These are phyloP conservation scores for Tolypocladium endophyticum DNA, from an alignment of 2,329 filamentous ascomycete species.

Conservation along the genomic window DNA sequence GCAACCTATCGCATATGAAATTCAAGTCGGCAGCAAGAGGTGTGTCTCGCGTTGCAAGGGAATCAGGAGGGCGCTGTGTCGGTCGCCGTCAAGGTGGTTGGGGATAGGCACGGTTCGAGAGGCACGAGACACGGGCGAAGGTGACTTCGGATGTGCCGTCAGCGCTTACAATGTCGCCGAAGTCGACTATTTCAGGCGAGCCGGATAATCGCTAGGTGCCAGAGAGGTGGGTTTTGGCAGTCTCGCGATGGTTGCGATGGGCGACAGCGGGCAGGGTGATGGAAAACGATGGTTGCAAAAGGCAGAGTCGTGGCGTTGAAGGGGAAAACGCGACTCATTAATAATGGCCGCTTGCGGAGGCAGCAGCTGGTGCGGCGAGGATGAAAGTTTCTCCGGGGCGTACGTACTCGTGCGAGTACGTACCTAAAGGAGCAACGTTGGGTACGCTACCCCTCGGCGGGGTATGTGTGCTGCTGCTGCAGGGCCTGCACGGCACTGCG, in stretches of 20 bases:
- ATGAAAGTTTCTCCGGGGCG: neutral
- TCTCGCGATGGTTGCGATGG: neutral
- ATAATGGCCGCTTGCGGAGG: neutral
- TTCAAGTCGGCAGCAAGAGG: neutral
- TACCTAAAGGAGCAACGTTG: neutral
- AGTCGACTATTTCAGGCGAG: neutral
- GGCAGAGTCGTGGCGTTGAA: neutral
- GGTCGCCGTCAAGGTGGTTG: neutral
- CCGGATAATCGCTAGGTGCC: neutral
- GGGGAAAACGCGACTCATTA: conserved; percentile 1
- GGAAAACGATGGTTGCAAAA: neutral
- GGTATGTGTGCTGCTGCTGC: neutral
- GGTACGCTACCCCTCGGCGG: neutral
- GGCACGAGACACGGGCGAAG: neutral
- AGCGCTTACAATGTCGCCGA: neutral
- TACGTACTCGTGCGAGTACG: too few species aligned
- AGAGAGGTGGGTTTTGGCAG: neutral
- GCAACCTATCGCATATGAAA: conserved; percentile 5
- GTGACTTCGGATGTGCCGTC: neutral
- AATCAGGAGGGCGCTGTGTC: neutral
- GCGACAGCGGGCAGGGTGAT: neutral
- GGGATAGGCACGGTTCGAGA: neutral
- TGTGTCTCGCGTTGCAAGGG: neutral
- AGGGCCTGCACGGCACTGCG: neutral
- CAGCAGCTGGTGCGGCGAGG: neutral